These are phyloP conservation scores for Microglena sp. DNA, from an alignment of 139 green algal species.

Conservation along the genomic window DNA sequence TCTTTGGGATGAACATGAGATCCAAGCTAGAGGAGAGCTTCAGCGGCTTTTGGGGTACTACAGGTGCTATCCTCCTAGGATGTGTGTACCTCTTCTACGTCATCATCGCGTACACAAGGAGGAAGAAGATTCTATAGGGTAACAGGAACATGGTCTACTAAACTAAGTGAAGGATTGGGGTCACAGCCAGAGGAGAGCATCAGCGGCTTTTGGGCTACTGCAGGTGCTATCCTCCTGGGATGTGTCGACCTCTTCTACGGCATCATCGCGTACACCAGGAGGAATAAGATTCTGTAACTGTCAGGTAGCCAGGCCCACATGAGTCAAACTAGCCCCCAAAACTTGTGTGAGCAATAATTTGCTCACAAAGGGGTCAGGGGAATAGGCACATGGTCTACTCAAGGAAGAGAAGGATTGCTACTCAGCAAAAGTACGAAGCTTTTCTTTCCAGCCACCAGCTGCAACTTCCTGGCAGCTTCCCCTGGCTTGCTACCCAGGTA, in stretches of 20 bases:
- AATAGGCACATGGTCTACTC: too few species aligned
- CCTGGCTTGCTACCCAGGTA: too few species aligned
- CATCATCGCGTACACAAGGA: slow-evolving; percentile 67
- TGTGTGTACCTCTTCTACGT: slow-evolving; percentile 59
- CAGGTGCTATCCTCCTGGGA: slow-evolving; percentile 57
- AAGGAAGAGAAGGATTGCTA: too few species aligned
- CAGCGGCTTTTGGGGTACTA: slow-evolving; percentile 74
- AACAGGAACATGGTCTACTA: too few species aligned
- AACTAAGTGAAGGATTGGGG: too few species aligned
- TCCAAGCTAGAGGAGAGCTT: slow-evolving; percentile 73
- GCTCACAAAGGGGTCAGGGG: too few species aligned
- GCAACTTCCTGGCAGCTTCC: too few species aligned
- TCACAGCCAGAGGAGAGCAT: slow-evolving; percentile 75
- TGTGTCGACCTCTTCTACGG: slow-evolving; percentile 61
- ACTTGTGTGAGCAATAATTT: too few species aligned
- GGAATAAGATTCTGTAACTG: slow-evolving; percentile 73
- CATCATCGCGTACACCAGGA: slow-evolving; percentile 67
- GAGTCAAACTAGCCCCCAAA: too few species aligned
- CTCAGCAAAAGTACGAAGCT: too few species aligned
- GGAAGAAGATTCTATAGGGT: slow-evolving; percentile 64
- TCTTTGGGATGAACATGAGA: slow-evolving; percentile 86
- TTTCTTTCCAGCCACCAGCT: too few species aligned
- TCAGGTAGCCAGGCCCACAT: too few species aligned
- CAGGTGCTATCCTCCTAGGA: slow-evolving; percentile 57
- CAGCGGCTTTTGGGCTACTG: slow-evolving; percentile 73